Conservation (phyloP, 2,329 filamentous ascomycete genomes). For the Paraconiothyrium sp. region DNA sequence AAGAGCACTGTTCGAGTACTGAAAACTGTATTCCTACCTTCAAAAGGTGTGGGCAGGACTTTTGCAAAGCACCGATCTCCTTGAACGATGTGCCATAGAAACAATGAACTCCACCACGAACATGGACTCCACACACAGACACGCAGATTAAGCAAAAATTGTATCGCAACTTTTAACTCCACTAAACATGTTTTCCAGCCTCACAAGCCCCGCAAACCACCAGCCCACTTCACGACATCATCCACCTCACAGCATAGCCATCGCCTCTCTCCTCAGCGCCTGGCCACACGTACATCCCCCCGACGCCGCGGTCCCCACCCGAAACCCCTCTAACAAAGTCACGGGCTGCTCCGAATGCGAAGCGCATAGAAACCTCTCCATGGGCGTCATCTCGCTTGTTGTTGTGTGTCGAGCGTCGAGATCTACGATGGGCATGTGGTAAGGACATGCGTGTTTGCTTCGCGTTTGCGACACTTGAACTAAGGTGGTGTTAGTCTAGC, state of each 20-base stretch:
- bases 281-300: conserved; percentile 11
- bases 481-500: background rate
- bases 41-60: no score
- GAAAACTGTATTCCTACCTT: no score
- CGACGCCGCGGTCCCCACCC: conserved; percentile 6
- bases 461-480: conserved; percentile 4
- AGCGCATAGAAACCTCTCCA: conserved; percentile 3
- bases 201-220: no score
- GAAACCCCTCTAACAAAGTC: background rate
- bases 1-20: no score
- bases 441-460: background rate
- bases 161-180: no score
- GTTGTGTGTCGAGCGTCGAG: background rate
- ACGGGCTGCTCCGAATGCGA: conserved; percentile 3
- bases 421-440: conserved; percentile 8
- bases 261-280: background rate
- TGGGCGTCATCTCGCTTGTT: background rate
- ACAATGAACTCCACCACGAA: no score
- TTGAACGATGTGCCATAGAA: no score
- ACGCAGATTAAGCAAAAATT: no score
- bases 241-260: conserved; percentile 11
- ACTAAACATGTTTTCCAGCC: no score
- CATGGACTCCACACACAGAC: no score
- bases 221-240: no score
- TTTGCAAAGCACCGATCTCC: no score